phyloP scores from a whole-genome alignment of 179 eudicot genomes.

The Kewa caespitosa region DNA sequence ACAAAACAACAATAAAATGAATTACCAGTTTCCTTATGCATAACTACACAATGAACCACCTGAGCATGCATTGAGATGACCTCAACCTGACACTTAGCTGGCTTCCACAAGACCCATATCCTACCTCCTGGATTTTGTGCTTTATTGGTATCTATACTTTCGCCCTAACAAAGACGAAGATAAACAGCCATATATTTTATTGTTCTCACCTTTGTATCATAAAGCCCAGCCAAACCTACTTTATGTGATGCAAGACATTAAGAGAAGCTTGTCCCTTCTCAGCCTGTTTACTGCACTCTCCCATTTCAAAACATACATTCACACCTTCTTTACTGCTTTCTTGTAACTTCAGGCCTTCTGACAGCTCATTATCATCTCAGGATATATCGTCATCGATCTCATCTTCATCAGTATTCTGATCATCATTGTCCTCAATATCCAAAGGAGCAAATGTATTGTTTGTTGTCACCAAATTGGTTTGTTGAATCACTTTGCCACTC shows the following conservation, averaged over 20 bases:
- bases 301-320: no score
- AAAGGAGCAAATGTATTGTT: no score
- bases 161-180: neutral
- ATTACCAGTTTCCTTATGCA: neutral
- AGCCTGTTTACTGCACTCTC: neutral
- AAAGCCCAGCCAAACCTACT: neutral
- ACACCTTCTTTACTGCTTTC: no score
- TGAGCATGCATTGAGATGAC: neutral
- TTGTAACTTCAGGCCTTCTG: no score
- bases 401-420: neutral
- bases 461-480: no score
- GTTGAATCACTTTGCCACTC: no score
- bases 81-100: neutral
- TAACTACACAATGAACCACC: neutral
- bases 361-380: neutral
- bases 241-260: neutral
- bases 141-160: neutral
- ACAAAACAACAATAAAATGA: neutral
- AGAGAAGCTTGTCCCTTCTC: neutral
- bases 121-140: neutral
- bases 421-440: no score
- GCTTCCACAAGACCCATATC: neutral
- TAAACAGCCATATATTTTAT: neutral
- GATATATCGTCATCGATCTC: neutral
- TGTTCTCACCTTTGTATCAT: neutral